Base-by-base conservation (phyloP, 2,329 filamentous ascomycete species). In the Colletotrichum sidae region DNA sequence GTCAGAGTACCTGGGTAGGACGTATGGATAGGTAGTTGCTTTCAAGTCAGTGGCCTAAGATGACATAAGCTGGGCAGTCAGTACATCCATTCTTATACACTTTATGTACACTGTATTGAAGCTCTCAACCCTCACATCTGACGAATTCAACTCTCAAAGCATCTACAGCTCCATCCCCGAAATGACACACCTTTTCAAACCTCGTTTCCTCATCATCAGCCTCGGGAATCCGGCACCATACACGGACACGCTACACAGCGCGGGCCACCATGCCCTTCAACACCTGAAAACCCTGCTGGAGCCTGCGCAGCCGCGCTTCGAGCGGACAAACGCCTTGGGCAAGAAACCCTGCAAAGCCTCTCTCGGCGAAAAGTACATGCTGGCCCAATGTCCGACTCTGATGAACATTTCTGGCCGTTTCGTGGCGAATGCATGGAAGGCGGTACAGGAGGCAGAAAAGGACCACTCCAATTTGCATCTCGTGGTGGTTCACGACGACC, bases 351-450 rank as follows among this genome's bases (percentile, higher is more conserved):
- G 85, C 56, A 69, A 82, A 35, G 80, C 83, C 53, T 86, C 81
- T 4, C 69, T 79, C 55, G 84, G 81, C 3, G 68, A 76, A 3
- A 86, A 84, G 42, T 88, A 87, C 74, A 91, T 87, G 2, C 83
- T 96, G 13, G 89, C 92, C 78, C 90, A 96, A 75, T 93, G 89
- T 38, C 88, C 90, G 0, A 88, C 87, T 0, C 79, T 90, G 39
- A 98, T 99, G 96, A 99, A 98, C 75, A 80, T 91, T 5, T 92
- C 89, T 2, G 96, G 96, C 0, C 82, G 84, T 0, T 92, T 90
- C 65, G 86, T 97, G 0, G 81, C 86, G 4, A 82, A 82, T 3
- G 88, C 90, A 2, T 94, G 91, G 83, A 83, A 83, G 45, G 80
- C 86, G n/a, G 83, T 85, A 62, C 70, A 88, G 65, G 78, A 71